Base-by-base conservation (phyloP, 164 flowering plant species). In the Vitis riparia region DNA sequence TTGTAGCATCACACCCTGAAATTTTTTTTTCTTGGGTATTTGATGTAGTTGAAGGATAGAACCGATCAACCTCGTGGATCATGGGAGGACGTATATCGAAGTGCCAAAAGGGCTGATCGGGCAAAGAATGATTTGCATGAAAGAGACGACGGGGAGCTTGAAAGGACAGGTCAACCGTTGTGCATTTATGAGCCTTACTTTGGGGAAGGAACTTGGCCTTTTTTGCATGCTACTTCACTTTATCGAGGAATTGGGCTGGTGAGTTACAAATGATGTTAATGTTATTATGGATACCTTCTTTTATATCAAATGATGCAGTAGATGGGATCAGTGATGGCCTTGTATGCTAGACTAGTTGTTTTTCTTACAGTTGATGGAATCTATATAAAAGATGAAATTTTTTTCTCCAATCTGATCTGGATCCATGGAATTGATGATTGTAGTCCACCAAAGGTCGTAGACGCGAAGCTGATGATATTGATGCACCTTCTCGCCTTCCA, bases 81-180 rank as follows among this genome's bases (percentile, higher is more conserved):
- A 66, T 96, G 99, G 98, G 99, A 93, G 65, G 98, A 96, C 14
- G 94, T 96, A n/a, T 96, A 93, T 80, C 83, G 91, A 71, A 91
- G 56, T 80, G 92, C 94, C 50, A 91, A 87, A 79, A 92, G 82
- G 78, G 94, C 83, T 48, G 98, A 86, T 58, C 83, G 95, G 51
- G 49, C 79, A 8, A 92, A 75, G 81, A 88, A 87, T 82, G 97
- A 90, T 69, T 81, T 93, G 78, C 97, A 86, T 80, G 99, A 96
- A 80, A 92, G 99, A 78, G 99, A 93, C 75, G 99, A 96, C 69
- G 84, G 98, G 51, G 99, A 96, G 83, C 91, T 96, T 69, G 93
- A 89, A 79, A 86, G 99, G 72, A 96, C 97, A 14, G 98, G 97
- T 51, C 99, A 96, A 75, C 93, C 96, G 52, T 76, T 96, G 62